Conservation (phyloP, 2,329 filamentous ascomycete genomes). For the Pseudovirgaria hyperparasitica region DNA sequence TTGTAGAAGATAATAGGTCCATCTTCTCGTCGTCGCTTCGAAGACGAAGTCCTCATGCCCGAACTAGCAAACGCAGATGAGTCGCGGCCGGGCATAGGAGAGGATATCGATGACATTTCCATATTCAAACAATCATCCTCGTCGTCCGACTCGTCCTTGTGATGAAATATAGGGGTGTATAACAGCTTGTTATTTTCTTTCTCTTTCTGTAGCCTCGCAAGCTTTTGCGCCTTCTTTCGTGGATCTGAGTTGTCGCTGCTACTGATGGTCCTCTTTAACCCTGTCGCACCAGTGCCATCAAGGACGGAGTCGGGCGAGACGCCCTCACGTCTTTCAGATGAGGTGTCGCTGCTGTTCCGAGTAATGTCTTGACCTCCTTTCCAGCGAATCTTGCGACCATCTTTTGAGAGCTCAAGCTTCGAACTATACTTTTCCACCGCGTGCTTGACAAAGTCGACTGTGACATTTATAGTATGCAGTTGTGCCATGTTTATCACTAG, state of each 20-base stretch:
- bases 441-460: slow-evolving; percentile 60
- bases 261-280: slow-evolving; percentile 7
- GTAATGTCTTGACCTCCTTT: slow-evolving; percentile 55
- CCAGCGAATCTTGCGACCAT: slow-evolving; percentile 72
- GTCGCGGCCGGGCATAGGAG: slow-evolving; percentile 17
- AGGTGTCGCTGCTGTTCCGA: slow-evolving; percentile 50
- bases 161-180: slow-evolving; percentile 37
- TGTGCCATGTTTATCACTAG: slow-evolving; percentile 71
- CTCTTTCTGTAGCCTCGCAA: slow-evolving; percentile 11
- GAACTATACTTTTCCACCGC: slow-evolving; percentile 58
- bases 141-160: slow-evolving; percentile 29
- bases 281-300: slow-evolving; percentile 16
- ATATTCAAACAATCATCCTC: slow-evolving; percentile 23
- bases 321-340: slow-evolving; percentile 27
- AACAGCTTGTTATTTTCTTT: slow-evolving; percentile 21
- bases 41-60: slow-evolving; percentile 30
- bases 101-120: slow-evolving; percentile 16
- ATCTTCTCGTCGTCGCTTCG: slow-evolving; percentile 44
- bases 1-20: slow-evolving; percentile 78
- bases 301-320: slow-evolving; percentile 31
- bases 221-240: slow-evolving; percentile 9
- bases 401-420: slow-evolving; percentile 64
- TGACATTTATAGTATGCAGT: slow-evolving; percentile 74
- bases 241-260: slow-evolving; percentile 10
- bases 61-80: slow-evolving; percentile 34